Evolutionary conservation across 345 rosid species (phyloP).

Genomic region (Gossypium rotundifolium): DNA sequence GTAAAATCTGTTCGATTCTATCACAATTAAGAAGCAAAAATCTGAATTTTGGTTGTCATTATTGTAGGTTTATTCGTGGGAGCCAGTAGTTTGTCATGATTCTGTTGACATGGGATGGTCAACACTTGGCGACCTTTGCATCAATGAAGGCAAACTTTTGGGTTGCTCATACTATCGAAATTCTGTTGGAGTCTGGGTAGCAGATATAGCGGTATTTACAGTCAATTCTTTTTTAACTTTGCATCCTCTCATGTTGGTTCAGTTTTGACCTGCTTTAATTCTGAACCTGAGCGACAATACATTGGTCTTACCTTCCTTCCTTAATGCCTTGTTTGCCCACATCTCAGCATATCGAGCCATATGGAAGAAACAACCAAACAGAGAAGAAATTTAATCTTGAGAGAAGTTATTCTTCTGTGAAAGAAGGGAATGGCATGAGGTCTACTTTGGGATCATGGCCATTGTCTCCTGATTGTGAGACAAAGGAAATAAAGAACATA

Average conservation of each 20-base stretch:
- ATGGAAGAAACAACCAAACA: constrained; percentile 42
- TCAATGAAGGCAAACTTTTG: constrained; percentile 74
- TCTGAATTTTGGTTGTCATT: constrained; percentile 13
- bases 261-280: constrained; percentile 7
- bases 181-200: constrained; percentile 89
- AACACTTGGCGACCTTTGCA: constrained; percentile 79
- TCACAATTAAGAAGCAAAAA: constrained; percentile 5
- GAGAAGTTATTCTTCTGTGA: constrained; percentile 39
- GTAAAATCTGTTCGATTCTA: background rate
- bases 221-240: constrained; percentile 1
- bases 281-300: constrained; percentile 9
- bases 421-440: constrained; percentile 37
- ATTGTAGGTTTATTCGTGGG: constrained; percentile 94
- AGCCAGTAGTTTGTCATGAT: constrained; percentile 87
- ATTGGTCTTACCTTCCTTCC: constrained; percentile 7
- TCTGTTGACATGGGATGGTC: constrained; percentile 92
- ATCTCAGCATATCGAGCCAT: constrained; percentile 75
- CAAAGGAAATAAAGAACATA: constrained; percentile 85
- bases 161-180: constrained; percentile 78
- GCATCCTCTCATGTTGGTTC: constrained; percentile 5
- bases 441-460: constrained; percentile 29
- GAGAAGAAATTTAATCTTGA: constrained; percentile 43
- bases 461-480: constrained; percentile 64
- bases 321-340: background rate
- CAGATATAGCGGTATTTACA: constrained; percentile 59